Percentiles rank a stretch among this genome's conserved stretches.
phyloP scores from a whole-genome alignment of 768 basidiomycete genomes.

The Lanmaoa pseudosensibilis region DNA sequence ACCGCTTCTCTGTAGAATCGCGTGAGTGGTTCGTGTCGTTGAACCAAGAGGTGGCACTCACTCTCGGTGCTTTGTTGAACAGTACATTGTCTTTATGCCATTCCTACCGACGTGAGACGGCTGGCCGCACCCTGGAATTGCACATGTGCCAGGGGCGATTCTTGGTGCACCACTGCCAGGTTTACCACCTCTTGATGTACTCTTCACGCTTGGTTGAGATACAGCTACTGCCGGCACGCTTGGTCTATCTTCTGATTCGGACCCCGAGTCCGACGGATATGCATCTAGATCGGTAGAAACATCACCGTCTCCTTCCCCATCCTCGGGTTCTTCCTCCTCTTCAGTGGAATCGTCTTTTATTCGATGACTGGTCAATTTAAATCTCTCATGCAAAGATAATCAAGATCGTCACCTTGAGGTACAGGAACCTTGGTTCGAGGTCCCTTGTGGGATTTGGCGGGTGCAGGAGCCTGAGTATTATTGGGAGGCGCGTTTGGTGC shows the following conservation, averaged over 20 bases:
- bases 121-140: constrained; percentile 57
- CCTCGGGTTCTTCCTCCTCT: constrained; percentile 26
- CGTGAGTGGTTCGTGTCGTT: constrained; percentile 9
- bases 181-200: constrained; percentile 13
- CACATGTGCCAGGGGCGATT: constrained; percentile 41
- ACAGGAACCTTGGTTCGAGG: constrained; percentile 12
- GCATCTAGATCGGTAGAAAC: constrained; percentile 32
- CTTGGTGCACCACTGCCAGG: constrained; percentile 1
- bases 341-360: constrained; percentile 26
- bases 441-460: constrained; percentile 17
- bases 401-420: constrained; percentile 23
- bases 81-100: constrained; percentile 53
- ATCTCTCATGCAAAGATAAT: constrained; percentile 4
- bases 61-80: constrained; percentile 63
- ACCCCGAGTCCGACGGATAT: constrained; percentile 32
- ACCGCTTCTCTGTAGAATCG: constrained; percentile 53
- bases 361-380: constrained; percentile 11
- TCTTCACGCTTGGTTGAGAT: constrained; percentile 9
- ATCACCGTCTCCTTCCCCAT: constrained; percentile 22
- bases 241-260: constrained; percentile 26
- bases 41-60: constrained; percentile 36
- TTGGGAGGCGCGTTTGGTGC: constrained; percentile 9
- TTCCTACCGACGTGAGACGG: constrained; percentile 54
- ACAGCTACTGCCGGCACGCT: constrained; percentile 8
- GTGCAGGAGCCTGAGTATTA: neutral